These are phyloP conservation scores for Chaetothyriales sp. DNA, from an alignment of 2,329 filamentous ascomycete genomes.

Conservation along the genomic window DNA sequence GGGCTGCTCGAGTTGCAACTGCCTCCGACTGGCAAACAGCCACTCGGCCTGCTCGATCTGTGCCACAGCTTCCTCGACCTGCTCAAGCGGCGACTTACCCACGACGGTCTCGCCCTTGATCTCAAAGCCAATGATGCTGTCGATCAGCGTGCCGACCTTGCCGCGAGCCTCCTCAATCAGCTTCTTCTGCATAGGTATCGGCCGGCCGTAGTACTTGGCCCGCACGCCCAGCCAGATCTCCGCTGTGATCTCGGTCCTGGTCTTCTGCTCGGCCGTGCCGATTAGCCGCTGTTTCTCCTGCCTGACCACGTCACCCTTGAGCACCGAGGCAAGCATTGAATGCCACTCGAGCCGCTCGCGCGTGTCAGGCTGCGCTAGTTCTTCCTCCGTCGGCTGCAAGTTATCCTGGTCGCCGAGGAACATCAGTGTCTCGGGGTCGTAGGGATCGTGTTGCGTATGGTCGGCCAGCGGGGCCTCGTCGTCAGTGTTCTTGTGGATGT, in stretches of 20 bases:
- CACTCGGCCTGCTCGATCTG: constrained; percentile 82
- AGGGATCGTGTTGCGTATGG: constrained; percentile 67
- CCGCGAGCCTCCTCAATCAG: constrained; percentile 73
- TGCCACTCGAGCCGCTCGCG: constrained; percentile 93
- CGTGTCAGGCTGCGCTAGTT: constrained; percentile 74
- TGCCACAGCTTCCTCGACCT: constrained; percentile 75
- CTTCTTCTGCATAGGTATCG: constrained; percentile 67
- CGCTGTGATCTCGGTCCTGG: constrained; percentile 50
- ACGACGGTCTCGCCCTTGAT: constrained; percentile 88
- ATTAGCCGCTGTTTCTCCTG: constrained; percentile 96
- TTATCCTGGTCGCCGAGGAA: constrained; percentile 76
- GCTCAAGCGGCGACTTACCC: constrained; percentile 71
- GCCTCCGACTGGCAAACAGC: constrained; percentile 65
- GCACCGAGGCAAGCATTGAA: constrained; percentile 86
- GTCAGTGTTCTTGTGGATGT: constrained; percentile 38
- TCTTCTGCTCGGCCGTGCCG: constrained; percentile 60
- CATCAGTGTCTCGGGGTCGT: constrained; percentile 82
- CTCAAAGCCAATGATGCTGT: constrained; percentile 82
- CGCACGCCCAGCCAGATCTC: constrained; percentile 79
- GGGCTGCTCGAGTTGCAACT: constrained; percentile 60
- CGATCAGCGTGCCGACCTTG: constrained; percentile 57
- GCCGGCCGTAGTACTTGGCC: constrained; percentile 68
- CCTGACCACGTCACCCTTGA: constrained; percentile 91
- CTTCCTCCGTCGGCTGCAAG: constrained; percentile 73
- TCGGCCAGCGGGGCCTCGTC: constrained; percentile 82